Percentiles rank a stretch among this genome's conserved stretches.
Evolutionary conservation across 805 yeast species (phyloP).

Genomic region (Kuraishia floccosa): DNA sequence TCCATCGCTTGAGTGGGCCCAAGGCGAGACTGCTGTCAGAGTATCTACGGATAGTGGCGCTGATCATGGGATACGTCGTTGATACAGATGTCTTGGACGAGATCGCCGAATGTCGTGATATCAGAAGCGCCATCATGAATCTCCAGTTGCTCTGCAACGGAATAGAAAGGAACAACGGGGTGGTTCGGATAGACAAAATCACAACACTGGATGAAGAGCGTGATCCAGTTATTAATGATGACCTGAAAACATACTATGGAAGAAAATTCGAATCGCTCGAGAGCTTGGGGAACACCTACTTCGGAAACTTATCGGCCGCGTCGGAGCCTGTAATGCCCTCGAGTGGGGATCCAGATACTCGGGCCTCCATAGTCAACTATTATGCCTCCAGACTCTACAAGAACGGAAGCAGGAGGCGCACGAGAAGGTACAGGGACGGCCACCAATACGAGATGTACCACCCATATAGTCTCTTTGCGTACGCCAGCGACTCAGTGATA

Average conservation of each 20-base stretch:
- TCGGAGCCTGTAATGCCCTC: not conserved
- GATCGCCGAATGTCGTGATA: constrained; percentile 8
- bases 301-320: not conserved
- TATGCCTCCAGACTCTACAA: constrained; percentile 13
- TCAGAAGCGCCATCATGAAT: constrained; percentile 16
- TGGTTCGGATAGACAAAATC: not conserved
- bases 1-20: constrained; percentile 9
- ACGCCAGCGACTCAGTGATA: constrained; percentile 6
- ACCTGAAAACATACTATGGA: not conserved
- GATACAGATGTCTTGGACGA: constrained; percentile 9
- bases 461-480: constrained; percentile 11
- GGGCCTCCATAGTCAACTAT: constrained; percentile 8
- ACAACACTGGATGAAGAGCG: not conserved
- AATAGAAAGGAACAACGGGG: not conserved
- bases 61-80: constrained; percentile 13
- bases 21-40: constrained; percentile 3
- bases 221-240: not conserved
- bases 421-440: constrained; percentile 8
- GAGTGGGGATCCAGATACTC: not conserved
- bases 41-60: constrained; percentile 16
- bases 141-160: constrained; percentile 15
- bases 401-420: constrained; percentile 13
- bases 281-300: not conserved
- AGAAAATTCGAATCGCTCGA: not conserved
- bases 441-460: constrained; percentile 10